Percentiles rank a stretch among this genome's conserved stretches.
Evolutionary conservation across 2,329 filamentous ascomycete species (phyloP).

Genomic region (Alternaria hordeiaustralica): DNA sequence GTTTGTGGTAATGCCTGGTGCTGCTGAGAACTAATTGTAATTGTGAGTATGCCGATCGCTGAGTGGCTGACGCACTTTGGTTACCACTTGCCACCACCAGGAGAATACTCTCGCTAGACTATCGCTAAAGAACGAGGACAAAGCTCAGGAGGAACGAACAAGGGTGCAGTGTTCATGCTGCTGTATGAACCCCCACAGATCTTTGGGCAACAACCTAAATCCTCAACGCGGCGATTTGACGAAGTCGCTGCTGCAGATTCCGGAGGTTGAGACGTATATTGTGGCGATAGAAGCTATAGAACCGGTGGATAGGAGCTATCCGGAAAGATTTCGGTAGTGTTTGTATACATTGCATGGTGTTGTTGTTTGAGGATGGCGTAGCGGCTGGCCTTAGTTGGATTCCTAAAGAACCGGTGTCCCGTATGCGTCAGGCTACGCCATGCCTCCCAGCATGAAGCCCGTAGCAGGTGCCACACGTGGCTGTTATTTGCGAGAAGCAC

Average conservation of each 20-base stretch:
- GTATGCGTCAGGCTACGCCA: conserved; percentile 13
- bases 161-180: not conserved
- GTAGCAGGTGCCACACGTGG: conserved; percentile 5
- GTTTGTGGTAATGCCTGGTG: not conserved
- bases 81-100: not conserved
- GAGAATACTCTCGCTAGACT: not conserved
- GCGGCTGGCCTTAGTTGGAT: conserved; percentile 12
- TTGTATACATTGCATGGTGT: conserved; percentile 9
- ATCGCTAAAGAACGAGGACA: not conserved
- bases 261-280: conserved; percentile 3
- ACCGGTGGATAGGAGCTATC: not conserved
- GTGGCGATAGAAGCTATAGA: not conserved
- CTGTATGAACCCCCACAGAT: not conserved
- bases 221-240: not conserved
- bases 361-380: conserved; percentile 9
- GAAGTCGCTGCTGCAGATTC: not conserved
- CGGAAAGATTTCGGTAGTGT: not conserved
- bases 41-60: not conserved
- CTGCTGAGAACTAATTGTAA: not conserved
- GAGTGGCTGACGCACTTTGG: not conserved
- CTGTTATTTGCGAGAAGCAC: not conserved
- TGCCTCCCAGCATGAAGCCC: conserved; percentile 17
- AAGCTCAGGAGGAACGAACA: not conserved
- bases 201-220: not conserved
- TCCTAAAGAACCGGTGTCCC: conserved; percentile 16